Evolutionary conservation across 768 basidiomycete genomes (phyloP), one percentile per base, ranked within the genome.

Genomic region (Hericium erinaceus): DNA sequence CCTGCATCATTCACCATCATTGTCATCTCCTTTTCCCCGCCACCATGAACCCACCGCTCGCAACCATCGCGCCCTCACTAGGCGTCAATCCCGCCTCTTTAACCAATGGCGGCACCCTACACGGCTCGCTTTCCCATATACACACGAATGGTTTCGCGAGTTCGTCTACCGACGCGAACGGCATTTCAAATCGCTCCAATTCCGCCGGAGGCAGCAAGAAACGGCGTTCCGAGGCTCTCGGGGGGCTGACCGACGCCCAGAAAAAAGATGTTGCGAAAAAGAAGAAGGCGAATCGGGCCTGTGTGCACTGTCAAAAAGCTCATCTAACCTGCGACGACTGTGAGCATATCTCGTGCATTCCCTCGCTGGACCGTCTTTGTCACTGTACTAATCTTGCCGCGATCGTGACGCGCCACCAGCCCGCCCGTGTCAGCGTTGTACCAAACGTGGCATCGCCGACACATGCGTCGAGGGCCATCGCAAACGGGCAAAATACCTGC

Each of bases 321-420:
- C 95, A 98, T 72, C 76, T 98, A 63, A 98, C 95, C n/a, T 98
- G 95, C 70, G 95, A 98, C 70, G 95, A 98, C 67, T 84, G 95
- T 97, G 67, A 69, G 90, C 82, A 52, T 57, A 57, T 55, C 54
- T 39, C 26, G 15, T 54, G 12, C n/a, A 24, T 57, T 51, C 22
- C 41, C 53, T 39, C 26, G 56, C 33, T 61, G 13, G 44, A 12
- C 8, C 38, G 59, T 65, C 64, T 65, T 68, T 58, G 54, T 41
- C 41, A 62, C 51, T 33, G 24, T 60, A 46, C 52, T 57, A 56
- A 54, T 58, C 51, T 39, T 58, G 3, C 20, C 49, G 22, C 26
- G 22, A 22, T 37, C 49, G 51, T 54, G 38, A 55, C 52, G 40
- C 56, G 52, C 56, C 52, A 65, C 22, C 67, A 98, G 95, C 92